Conservation (phyloP, 225 moss, liverwort and hornwort species). For the Physcomitrellopsis africana region DNA sequence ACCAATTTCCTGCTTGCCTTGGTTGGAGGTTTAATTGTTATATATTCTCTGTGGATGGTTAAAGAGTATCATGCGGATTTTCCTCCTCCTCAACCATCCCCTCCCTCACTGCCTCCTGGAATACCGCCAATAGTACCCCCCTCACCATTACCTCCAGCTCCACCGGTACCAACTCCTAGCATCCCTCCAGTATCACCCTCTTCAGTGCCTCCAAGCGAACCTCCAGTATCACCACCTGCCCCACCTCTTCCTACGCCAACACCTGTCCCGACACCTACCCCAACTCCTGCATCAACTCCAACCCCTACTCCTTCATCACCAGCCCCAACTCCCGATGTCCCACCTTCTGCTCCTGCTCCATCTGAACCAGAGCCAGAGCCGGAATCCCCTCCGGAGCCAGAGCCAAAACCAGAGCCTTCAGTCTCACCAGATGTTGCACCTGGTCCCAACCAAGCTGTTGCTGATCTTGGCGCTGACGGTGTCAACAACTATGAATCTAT, state of each 20-base stretch:
- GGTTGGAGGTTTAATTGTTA: constrained; percentile 73
- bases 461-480: constrained; percentile 17
- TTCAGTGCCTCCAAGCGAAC: constrained; percentile 18
- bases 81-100: constrained; percentile 34
- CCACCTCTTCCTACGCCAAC: constrained; percentile 39
- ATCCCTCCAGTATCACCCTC: constrained; percentile 45
- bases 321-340: constrained; percentile 23
- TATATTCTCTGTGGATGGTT: constrained; percentile 95
- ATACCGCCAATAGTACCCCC: constrained; percentile 18
- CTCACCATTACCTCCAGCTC: constrained; percentile 11
- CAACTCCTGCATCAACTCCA: constrained; percentile 20
- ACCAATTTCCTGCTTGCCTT: constrained; percentile 81
- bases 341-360: constrained; percentile 44
- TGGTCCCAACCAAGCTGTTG: constrained; percentile 36
- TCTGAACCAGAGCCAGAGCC: constrained; percentile 44
- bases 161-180: constrained; percentile 20
- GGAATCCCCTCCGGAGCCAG: constrained; percentile 22
- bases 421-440: constrained; percentile 39
- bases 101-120: constrained; percentile 6
- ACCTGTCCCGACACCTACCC: constrained; percentile 31
- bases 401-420: background rate
- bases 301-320: constrained; percentile 26
- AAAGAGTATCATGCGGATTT: constrained; percentile 69
- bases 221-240: constrained; percentile 47
- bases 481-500: constrained; percentile 19